These are phyloP conservation scores for Termitomyces sp. DNA, from an alignment of 768 basidiomycete genomes.

Conservation along the genomic window DNA sequence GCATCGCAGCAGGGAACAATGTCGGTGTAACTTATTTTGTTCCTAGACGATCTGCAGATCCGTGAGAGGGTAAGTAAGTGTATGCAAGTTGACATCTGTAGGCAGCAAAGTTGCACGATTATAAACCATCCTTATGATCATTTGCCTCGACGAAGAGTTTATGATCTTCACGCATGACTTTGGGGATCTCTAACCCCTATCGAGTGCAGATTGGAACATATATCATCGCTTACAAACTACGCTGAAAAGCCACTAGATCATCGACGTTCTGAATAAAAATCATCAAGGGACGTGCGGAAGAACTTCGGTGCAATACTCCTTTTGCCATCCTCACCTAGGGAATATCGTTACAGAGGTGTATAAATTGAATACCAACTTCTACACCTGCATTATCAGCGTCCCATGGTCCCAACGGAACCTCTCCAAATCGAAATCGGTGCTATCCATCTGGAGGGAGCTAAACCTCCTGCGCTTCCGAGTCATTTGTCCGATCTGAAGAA, in stretches of 20 bases:
- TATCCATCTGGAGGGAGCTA: background rate
- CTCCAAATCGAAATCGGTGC: background rate
- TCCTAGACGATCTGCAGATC: background rate
- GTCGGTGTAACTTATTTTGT: background rate
- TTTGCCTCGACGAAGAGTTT: too few relatives aligned
- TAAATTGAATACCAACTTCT: background rate
- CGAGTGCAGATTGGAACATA: too few relatives aligned
- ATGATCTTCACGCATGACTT: too few relatives aligned
- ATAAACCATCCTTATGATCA: background rate
- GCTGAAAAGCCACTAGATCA: too few relatives aligned
- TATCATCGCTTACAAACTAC: too few relatives aligned
- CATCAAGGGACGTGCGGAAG: background rate
- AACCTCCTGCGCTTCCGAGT: slow-evolving; percentile 31
- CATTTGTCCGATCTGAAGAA: slow-evolving; percentile 61
- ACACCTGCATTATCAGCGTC: background rate
- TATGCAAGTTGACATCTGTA: too few relatives aligned
- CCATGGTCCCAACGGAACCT: background rate
- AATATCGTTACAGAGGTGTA: background rate
- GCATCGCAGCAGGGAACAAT: background rate
- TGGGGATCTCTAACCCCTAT: too few relatives aligned
- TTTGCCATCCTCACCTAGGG: background rate
- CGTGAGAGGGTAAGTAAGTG: background rate
- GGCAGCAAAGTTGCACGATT: background rate
- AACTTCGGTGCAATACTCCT: background rate
- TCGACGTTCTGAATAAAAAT: background rate